Conservation (phyloP, 2,329 filamentous ascomycete genomes). For the Pyrenophora teres region DNA sequence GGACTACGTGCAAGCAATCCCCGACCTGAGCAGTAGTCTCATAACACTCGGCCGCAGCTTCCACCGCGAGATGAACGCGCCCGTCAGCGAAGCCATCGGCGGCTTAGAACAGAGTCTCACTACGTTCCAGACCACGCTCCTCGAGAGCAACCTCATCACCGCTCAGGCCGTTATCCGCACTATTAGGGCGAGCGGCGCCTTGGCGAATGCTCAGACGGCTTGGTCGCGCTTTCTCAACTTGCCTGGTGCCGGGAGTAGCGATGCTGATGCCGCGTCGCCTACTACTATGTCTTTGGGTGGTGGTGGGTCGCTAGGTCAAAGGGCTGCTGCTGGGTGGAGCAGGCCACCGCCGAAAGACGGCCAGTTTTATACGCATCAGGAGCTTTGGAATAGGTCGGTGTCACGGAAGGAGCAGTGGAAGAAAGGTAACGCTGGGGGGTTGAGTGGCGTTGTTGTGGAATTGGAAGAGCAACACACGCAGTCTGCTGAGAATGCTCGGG, state of each 20-base stretch:
- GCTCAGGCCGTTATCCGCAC: slow-evolving; percentile 39
- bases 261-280: background rate
- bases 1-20: slow-evolving; percentile 38
- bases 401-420: background rate
- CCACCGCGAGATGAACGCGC: slow-evolving; percentile 46
- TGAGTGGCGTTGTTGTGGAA: slow-evolving; percentile 4
- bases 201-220: slow-evolving; percentile 39
- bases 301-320: background rate
- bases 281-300: background rate
- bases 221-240: slow-evolving; percentile 43
- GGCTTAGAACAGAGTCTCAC: slow-evolving; percentile 38
- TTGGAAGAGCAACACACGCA: slow-evolving; percentile 4
- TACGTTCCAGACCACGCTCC: slow-evolving; percentile 36
- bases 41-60: slow-evolving; percentile 40
- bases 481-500: slow-evolving; percentile 5
- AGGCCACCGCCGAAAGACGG: slow-evolving; percentile 18
- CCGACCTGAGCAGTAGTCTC: slow-evolving; percentile 35
- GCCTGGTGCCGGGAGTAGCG: slow-evolving; percentile 21
- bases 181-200: slow-evolving; percentile 39
- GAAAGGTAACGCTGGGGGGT: background rate
- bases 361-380: slow-evolving; percentile 33
- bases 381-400: slow-evolving; percentile 30
- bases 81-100: slow-evolving; percentile 39
- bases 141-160: slow-evolving; percentile 32
- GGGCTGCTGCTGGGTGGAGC: background rate